These are phyloP conservation scores for Heracleum sosnowskyi DNA, from an alignment of 129 eudicot species.

Conservation along the genomic window DNA sequence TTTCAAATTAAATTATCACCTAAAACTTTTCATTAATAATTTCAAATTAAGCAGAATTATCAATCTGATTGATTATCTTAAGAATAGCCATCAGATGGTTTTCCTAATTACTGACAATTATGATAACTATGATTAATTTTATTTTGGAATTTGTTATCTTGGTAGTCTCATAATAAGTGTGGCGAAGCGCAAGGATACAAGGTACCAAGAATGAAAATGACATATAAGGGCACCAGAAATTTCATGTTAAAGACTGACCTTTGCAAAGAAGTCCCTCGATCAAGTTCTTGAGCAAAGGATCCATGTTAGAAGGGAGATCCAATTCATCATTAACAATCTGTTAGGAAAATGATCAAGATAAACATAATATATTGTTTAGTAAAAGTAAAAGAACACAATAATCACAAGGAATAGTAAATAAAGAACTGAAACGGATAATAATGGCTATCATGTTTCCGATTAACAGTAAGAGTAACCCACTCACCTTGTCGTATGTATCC, in stretches of 20 bases:
- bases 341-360: neutral
- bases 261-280: slow-evolving; percentile 97
- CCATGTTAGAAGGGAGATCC: slow-evolving; percentile 46
- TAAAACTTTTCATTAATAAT: neutral
- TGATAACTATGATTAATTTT: neutral
- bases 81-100: neutral
- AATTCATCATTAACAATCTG: slow-evolving; percentile 75
- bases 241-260: slow-evolving; percentile 35
- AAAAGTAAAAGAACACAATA: neutral
- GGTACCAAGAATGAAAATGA: neutral
- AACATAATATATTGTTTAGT: neutral
- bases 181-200: neutral
- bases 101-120: neutral
- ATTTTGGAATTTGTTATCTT: neutral
- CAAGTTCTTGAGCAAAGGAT: slow-evolving; percentile 65
- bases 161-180: neutral
- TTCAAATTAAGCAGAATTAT: neutral
- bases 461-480: neutral
- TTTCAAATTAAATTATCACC: neutral
- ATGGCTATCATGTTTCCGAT: neutral
- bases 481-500: slow-evolving; percentile 92
- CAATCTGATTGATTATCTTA: neutral
- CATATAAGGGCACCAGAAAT: neutral
- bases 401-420: neutral
- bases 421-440: neutral